phyloP scores from a whole-genome alignment of 495 filamentous ascomycete species.

The Hyaloscypha bicolor region DNA sequence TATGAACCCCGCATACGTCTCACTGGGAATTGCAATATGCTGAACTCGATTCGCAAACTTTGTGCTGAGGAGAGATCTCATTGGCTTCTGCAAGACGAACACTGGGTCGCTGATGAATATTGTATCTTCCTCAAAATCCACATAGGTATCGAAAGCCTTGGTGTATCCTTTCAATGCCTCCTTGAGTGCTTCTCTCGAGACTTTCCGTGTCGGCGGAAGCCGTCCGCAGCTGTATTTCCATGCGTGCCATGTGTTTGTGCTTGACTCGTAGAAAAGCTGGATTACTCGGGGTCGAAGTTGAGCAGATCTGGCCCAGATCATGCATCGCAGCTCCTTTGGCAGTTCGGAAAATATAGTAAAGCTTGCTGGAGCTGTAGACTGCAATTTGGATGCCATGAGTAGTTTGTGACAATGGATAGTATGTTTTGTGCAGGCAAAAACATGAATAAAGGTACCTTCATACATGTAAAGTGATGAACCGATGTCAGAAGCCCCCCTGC shows the following conservation, averaged over 20 bases:
- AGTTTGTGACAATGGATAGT: not conserved
- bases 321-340: constrained; percentile 10
- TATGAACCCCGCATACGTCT: not conserved
- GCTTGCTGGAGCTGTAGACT: not conserved
- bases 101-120: constrained; percentile 22
- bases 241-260: constrained; percentile 9
- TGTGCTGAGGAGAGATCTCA: not conserved
- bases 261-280: constrained; percentile 13
- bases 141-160: constrained; percentile 9
- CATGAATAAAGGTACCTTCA: no score
- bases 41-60: not conserved
- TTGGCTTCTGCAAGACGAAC: constrained; percentile 3
- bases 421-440: no score
- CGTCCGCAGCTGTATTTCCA: constrained; percentile 17
- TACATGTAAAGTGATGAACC: no score
- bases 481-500: no score
- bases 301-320: constrained; percentile 9
- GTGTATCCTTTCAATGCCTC: constrained; percentile 18
- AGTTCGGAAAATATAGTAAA: constrained; percentile 10
- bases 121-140: constrained; percentile 17
- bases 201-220: constrained; percentile 5
- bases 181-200: constrained; percentile 12
- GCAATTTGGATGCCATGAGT: not conserved
- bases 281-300: constrained; percentile 11
- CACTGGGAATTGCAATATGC: not conserved